Conservation (phyloP, 1,139 yeast species). For the Ogataea hybrid region DNA sequence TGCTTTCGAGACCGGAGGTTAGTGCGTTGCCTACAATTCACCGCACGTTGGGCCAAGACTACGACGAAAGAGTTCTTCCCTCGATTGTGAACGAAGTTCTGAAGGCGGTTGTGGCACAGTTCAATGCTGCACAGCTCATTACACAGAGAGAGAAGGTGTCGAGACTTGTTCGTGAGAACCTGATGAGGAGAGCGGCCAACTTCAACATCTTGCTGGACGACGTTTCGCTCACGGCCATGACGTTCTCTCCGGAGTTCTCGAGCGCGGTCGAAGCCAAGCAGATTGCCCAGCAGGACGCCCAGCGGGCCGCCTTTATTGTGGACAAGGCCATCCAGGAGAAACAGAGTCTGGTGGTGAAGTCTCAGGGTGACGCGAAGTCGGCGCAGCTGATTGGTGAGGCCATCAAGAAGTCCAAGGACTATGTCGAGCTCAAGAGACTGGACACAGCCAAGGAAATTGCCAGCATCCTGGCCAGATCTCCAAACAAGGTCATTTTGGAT, state of each 20-base stretch:
- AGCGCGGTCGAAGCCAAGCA: slow-evolving; percentile 98
- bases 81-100: slow-evolving; percentile 96
- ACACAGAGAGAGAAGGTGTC: slow-evolving; percentile 98
- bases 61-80: slow-evolving; percentile 95
- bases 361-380: slow-evolving; percentile 97
- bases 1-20: slow-evolving; percentile 84
- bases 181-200: slow-evolving; percentile 87
- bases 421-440: slow-evolving; percentile 92
- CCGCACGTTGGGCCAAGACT: slow-evolving; percentile 90
- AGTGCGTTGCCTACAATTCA: slow-evolving; percentile 76
- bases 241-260: slow-evolving; percentile 96
- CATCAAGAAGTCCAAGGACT: slow-evolving; percentile 91
- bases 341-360: slow-evolving; percentile 93
- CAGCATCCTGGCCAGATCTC: slow-evolving; percentile 74
- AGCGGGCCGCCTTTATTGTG: slow-evolving; percentile 94
- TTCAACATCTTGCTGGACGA: slow-evolving; percentile 90
- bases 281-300: slow-evolving; percentile 99
- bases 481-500: slow-evolving; percentile 88
- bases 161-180: slow-evolving; percentile 83
- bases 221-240: slow-evolving; percentile 93
- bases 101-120: slow-evolving; percentile 96
- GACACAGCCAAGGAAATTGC: slow-evolving; percentile 98
- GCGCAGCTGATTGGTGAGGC: slow-evolving; percentile 99
- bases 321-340: slow-evolving; percentile 98
- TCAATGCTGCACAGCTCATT: slow-evolving; percentile 95